Conservation (phyloP, 2,329 filamentous ascomycete species). For the Trichoderma atroviride region DNA sequence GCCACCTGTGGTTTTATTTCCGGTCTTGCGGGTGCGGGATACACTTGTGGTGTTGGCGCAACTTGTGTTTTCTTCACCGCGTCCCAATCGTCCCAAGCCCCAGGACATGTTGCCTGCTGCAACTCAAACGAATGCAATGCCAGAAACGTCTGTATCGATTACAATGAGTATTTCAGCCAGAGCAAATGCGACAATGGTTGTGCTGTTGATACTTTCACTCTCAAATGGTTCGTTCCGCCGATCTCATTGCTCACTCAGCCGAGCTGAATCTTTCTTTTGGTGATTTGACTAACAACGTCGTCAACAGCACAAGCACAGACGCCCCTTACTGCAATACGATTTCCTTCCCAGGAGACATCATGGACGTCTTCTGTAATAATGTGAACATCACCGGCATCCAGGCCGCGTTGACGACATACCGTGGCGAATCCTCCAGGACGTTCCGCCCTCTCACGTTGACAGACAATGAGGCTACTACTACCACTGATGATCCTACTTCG, state of each 20-base stretch:
- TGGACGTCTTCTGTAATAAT: constrained; percentile 50
- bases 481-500: constrained; percentile 4
- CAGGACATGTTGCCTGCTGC: constrained; percentile 50
- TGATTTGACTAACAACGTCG: neutral
- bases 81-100: constrained; percentile 31
- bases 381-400: constrained; percentile 40
- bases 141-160: constrained; percentile 46
- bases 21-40: constrained; percentile 44
- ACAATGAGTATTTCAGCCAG: constrained; percentile 38
- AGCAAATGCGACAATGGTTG: constrained; percentile 48
- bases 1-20: constrained; percentile 55
- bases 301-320: constrained; percentile 40
- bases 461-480: neutral
- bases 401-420: constrained; percentile 46
- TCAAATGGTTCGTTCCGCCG: constrained; percentile 49
- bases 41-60: constrained; percentile 41
- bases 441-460: constrained; percentile 33
- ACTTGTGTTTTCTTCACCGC: constrained; percentile 48
- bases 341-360: constrained; percentile 45
- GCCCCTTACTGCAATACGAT: constrained; percentile 51
- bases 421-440: constrained; percentile 39
- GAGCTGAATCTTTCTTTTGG: neutral
- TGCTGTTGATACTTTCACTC: constrained; percentile 43
- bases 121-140: constrained; percentile 39
- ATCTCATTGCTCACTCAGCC: neutral